Conservation (phyloP, 129 eudicot genomes). For the Arctium lappa region DNA sequence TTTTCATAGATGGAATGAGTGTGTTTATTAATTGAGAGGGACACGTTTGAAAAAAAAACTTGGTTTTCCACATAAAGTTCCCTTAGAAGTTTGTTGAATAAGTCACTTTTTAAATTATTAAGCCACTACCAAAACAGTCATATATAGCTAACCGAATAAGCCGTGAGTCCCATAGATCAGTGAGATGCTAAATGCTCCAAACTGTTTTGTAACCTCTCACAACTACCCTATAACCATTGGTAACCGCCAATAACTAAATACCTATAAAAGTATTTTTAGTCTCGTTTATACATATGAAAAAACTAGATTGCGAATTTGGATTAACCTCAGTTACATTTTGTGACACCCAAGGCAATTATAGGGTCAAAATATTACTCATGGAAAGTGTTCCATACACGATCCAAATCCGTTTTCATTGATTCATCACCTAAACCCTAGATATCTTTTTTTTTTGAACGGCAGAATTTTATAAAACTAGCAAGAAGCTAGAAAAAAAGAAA, state of each 20-base stretch:
- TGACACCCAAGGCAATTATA: background rate
- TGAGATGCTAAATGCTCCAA: background rate
- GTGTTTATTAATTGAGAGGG: too few relatives aligned
- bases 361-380: background rate
- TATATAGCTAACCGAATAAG: too few relatives aligned
- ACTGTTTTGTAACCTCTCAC: background rate
- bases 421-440: background rate
- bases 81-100: too few relatives aligned
- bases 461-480: too few relatives aligned
- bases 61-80: too few relatives aligned
- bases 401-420: background rate
- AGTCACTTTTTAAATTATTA: too few relatives aligned
- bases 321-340: background rate
- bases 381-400: background rate
- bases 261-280: background rate
- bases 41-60: too few relatives aligned
- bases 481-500: too few relatives aligned
- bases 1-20: too few relatives aligned
- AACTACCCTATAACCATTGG: background rate
- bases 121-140: too few relatives aligned
- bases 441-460: background rate
- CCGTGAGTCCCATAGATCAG: too few relatives aligned
- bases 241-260: background rate
- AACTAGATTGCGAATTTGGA: background rate
- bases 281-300: background rate